Evolutionary conservation across 371 early-diverging fungal species (phyloP).

Genomic region (Mortierella sp.): DNA sequence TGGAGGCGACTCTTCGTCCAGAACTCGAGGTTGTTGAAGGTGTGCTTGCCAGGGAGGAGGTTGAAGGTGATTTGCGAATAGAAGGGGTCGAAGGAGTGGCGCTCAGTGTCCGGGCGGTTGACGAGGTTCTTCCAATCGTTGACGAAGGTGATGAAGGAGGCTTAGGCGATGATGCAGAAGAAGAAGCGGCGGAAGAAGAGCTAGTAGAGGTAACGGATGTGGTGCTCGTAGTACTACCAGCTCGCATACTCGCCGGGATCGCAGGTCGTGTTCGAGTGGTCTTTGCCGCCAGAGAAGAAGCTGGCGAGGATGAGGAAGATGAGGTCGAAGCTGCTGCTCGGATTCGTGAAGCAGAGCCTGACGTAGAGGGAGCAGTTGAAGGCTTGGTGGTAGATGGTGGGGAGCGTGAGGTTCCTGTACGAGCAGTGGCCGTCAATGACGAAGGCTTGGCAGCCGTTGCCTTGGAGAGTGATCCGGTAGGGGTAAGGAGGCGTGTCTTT

Average conservation of each 20-base stretch:
- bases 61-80: conserved; percentile 38
- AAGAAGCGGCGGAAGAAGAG: conserved; percentile 9
- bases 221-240: conserved; percentile 10
- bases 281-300: conserved; percentile 7
- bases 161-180: neutral
- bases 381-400: conserved; percentile 4
- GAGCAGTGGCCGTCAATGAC: conserved; percentile 9
- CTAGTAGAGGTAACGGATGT: conserved; percentile 12
- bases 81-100: neutral
- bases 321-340: conserved; percentile 15
- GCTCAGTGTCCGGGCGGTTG: no score
- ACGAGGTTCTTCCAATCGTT: no score
- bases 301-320: conserved; percentile 15
- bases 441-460: conserved; percentile 1
- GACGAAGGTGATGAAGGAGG: no score
- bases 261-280: conserved; percentile 26
- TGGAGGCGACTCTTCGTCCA: conserved; percentile 33
- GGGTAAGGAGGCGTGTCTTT: neutral
- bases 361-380: neutral
- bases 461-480: conserved; percentile 1
- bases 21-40: conserved; percentile 5
- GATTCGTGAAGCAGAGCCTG: conserved; percentile 2
- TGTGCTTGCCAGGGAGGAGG: conserved; percentile 27
- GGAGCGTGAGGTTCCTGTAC: conserved; percentile 8
- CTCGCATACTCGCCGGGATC: conserved; percentile 14